Percentiles rank a stretch among this genome's conserved stretches.
Conservation (phyloP, 2,329 filamentous ascomycete genomes). For the Stagonosporopsis chrysanthemi region DNA sequence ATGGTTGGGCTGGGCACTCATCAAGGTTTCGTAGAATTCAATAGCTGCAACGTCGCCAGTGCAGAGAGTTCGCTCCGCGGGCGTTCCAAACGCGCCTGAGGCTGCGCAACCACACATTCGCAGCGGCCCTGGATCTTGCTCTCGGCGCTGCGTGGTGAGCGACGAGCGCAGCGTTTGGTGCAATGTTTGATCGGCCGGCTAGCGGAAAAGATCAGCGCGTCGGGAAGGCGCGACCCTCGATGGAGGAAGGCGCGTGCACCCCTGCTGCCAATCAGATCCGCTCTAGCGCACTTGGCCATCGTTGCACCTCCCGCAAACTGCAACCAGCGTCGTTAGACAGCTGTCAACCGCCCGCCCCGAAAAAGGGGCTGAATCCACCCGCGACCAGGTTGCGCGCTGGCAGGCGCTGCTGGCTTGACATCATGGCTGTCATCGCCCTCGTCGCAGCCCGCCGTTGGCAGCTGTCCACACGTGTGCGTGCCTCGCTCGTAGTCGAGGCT, state of each 20-base stretch:
- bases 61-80: constrained; percentile 2
- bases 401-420: constrained; percentile 8
- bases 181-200: constrained; percentile 45
- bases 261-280: constrained; percentile 42
- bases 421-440: constrained; percentile 23
- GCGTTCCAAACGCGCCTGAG: constrained; percentile 6
- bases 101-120: constrained; percentile 20
- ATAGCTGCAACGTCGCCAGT: constrained; percentile 9
- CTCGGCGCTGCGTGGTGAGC: constrained; percentile 20
- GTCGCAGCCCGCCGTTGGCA: constrained; percentile 13
- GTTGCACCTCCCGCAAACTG: constrained; percentile 39
- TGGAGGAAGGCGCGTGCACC: constrained; percentile 33
- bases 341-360: constrained; percentile 38
- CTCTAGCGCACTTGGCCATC: constrained; percentile 12
- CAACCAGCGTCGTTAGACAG: constrained; percentile 30
- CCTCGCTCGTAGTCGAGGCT: constrained; percentile 11
- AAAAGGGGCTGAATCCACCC: constrained; percentile 28
- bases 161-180: constrained; percentile 27
- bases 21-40: constrained; percentile 11
- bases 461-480: constrained; percentile 12
- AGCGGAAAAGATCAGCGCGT: constrained; percentile 33
- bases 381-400: constrained; percentile 15
- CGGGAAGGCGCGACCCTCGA: constrained; percentile 30
- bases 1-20: neutral
- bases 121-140: constrained; percentile 10